Conservation (phyloP, 495 filamentous ascomycete species). For the Hamigera avellanea region DNA sequence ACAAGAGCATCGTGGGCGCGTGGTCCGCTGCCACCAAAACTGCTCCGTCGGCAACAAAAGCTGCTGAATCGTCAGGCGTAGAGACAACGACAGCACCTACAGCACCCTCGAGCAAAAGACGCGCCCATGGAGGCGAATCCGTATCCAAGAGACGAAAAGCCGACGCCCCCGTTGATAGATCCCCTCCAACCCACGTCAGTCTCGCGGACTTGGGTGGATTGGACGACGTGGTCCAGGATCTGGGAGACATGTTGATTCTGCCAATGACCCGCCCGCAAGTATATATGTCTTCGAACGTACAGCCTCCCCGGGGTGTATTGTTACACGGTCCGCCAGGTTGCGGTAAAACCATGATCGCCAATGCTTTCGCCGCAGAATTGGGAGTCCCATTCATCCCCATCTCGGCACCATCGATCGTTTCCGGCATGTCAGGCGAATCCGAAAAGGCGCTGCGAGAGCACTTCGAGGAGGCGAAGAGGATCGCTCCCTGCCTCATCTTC, state of each 20-base stretch:
- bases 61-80: conserved; percentile 13
- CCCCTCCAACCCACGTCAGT: conserved; percentile 63
- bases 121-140: conserved; percentile 57
- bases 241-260: conserved; percentile 72
- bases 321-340: conserved; percentile 91
- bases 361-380: conserved; percentile 78
- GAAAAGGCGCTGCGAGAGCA: conserved; percentile 89
- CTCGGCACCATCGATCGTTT: conserved; percentile 79
- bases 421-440: conserved; percentile 92
- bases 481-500: conserved; percentile 87
- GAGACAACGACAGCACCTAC: conserved; percentile 9
- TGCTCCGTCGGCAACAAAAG: conserved; percentile 19
- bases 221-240: conserved; percentile 61
- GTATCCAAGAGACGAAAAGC: conserved; percentile 53
- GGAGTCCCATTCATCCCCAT: conserved; percentile 81
- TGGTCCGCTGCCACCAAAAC: conserved; percentile 45
- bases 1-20: conserved; percentile 57
- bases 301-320: conserved; percentile 76
- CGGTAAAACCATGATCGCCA: conserved; percentile 88
- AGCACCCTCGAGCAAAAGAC: conserved; percentile 29
- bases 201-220: conserved; percentile 79
- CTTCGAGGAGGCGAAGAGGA: conserved; percentile 76
- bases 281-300: conserved; percentile 45
- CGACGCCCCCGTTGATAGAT: conserved; percentile 43
- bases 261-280: conserved; percentile 67